Percentiles rank a stretch among this genome's conserved stretches.
Evolutionary conservation across 345 rosid genomes (phyloP).

Genomic region (Eucalyptus pumila): DNA sequence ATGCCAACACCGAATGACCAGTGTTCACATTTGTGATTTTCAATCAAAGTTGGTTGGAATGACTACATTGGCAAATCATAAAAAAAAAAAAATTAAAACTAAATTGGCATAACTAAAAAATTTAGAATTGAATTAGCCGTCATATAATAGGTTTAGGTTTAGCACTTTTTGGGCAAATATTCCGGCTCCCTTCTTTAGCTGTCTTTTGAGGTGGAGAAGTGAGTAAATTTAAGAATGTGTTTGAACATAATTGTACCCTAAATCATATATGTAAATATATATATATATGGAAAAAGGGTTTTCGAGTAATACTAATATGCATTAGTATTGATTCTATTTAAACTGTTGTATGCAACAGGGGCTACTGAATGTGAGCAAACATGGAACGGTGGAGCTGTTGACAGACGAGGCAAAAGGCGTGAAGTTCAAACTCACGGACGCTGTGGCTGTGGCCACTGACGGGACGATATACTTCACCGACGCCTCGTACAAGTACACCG

Average conservation of each 20-base stretch:
- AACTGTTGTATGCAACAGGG: conserved; percentile 25
- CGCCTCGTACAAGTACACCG: conserved; percentile 33
- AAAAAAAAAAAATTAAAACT: no score
- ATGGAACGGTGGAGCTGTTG: conserved; percentile 35
- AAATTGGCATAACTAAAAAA: no score
- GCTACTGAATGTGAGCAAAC: conserved; percentile 33
- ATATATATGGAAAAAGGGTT: no score
- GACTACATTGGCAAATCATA: no score
- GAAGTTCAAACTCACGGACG: conserved; percentile 52
- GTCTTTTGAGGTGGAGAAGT: background rate
- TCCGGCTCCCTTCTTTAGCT: background rate
- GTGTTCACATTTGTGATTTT: background rate
- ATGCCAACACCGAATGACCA: no score
- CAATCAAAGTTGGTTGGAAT: no score
- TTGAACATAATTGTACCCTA: background rate
- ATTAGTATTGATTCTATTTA: background rate
- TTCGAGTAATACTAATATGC: background rate
- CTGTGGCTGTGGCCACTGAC: conserved; percentile 38
- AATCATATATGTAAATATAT: background rate
- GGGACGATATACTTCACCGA: conserved; percentile 73
- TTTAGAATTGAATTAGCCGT: no score
- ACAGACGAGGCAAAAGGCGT: conserved; percentile 52
- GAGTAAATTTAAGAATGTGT: background rate
- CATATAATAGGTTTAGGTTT: no score
- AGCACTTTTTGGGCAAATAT: background rate